Evolutionary conservation across 805 yeast species (phyloP).

Genomic region (Saccharomycopsis guyanensis): DNA sequence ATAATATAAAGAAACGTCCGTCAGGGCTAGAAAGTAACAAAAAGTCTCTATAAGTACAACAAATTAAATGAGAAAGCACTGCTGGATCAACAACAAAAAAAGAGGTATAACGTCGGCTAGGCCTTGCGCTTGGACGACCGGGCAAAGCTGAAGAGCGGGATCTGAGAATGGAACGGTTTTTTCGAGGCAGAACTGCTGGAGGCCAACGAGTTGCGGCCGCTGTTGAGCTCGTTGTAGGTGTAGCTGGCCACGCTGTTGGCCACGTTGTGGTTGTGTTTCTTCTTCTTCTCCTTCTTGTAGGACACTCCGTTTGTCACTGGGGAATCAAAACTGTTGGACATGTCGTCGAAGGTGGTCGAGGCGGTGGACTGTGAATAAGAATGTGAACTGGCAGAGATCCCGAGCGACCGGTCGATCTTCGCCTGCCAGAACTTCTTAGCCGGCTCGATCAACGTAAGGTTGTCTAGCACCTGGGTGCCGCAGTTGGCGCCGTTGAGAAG

Average conservation of each 20-base stretch:
- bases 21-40: too few relatives aligned
- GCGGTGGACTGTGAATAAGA: neutral
- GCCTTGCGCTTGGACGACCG: slow-evolving; percentile 2
- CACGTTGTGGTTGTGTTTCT: slow-evolving; percentile 8
- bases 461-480: slow-evolving; percentile 30
- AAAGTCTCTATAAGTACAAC: too few relatives aligned
- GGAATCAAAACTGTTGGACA: neutral
- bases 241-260: slow-evolving; percentile 4
- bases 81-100: too few relatives aligned
- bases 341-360: neutral
- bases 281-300: slow-evolving; percentile 11
- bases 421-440: slow-evolving; percentile 51
- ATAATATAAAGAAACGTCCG: too few relatives aligned
- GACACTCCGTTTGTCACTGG: slow-evolving; percentile 12
- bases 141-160: slow-evolving; percentile 18
- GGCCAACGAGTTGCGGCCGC: neutral
- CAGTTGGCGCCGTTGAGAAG: slow-evolving; percentile 48
- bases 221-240: slow-evolving; percentile 1
- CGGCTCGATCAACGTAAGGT: slow-evolving; percentile 33
- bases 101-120: too few relatives aligned
- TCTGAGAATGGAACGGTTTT: slow-evolving; percentile 18
- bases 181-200: neutral
- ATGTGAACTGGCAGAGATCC: slow-evolving; percentile 6
- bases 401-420: slow-evolving; percentile 29
- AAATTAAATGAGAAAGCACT: too few relatives aligned